Conservation (phyloP, 2,329 filamentous ascomycete species). For the Exophiala spinifera region DNA sequence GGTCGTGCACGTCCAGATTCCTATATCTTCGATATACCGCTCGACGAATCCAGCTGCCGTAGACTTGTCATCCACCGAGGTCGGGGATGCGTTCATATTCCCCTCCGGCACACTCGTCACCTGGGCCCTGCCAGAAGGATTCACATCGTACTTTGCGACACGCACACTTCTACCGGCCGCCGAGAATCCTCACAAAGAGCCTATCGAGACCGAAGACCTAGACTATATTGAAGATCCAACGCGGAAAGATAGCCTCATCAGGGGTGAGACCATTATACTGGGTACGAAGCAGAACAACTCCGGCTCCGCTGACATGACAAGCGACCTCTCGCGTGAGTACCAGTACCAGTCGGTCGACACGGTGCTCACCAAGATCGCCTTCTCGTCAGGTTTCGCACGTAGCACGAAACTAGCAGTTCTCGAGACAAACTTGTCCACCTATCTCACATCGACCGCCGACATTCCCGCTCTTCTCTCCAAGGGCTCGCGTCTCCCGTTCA, state of each 20-base stretch:
- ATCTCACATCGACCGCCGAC: constrained; percentile 79
- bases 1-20: constrained; percentile 59
- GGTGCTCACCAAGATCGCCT: constrained; percentile 89
- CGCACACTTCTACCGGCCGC: constrained; percentile 73
- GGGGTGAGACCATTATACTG: constrained; percentile 83
- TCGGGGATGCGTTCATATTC: constrained; percentile 92
- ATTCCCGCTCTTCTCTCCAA: constrained; percentile 76
- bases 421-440: constrained; percentile 75
- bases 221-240: constrained; percentile 76
- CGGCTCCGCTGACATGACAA: constrained; percentile 4
- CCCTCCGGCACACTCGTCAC: constrained; percentile 90
- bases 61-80: constrained; percentile 43
- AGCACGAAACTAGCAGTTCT: constrained; percentile 92
- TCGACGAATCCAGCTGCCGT: constrained; percentile 41
- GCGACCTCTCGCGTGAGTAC: constrained; percentile 25
- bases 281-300: constrained; percentile 61
- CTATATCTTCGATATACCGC: constrained; percentile 45
- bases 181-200: constrained; percentile 66
- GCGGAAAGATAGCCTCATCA: constrained; percentile 71
- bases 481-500: constrained; percentile 61
- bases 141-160: constrained; percentile 67
- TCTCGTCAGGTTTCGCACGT: constrained; percentile 87
- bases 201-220: constrained; percentile 82
- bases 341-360: constrained; percentile 48
- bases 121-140: constrained; percentile 78